Percentiles rank a stretch among this genome's conserved stretches.
Evolutionary conservation across 164 flowering plant genomes (phyloP).

Genomic region (Cinnamomum chago): DNA sequence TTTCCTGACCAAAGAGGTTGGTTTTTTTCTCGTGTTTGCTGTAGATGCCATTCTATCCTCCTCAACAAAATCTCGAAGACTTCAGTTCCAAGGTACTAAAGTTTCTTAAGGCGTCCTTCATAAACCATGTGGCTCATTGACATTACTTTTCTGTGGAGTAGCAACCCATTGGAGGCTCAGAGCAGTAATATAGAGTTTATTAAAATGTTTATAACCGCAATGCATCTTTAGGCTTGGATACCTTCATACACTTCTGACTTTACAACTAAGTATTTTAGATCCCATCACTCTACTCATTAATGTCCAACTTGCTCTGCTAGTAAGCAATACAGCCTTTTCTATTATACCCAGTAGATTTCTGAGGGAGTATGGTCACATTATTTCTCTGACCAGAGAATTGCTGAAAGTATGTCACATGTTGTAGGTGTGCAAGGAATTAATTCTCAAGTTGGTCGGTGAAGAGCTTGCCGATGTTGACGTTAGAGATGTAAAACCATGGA

Average conservation of each 20-base stretch:
- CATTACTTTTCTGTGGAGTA: no score
- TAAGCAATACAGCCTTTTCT: neutral
- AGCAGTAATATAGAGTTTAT: no score
- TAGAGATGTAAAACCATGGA: conserved; percentile 89
- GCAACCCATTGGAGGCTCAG: no score
- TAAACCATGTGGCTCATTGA: no score
- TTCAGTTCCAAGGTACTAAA: conserved; percentile 61
- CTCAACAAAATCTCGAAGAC: conserved; percentile 78
- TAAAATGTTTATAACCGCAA: no score
- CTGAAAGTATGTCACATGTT: conserved; percentile 17
- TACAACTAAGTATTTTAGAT: no score
- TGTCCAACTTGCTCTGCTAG: neutral
- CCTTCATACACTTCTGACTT: no score
- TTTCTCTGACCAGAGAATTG: neutral
- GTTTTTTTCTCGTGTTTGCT: conserved; percentile 8
- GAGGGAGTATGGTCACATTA: neutral
- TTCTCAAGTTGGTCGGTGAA: conserved; percentile 70
- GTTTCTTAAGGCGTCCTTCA: no score
- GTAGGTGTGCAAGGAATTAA: conserved; percentile 77
- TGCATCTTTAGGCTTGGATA: no score
- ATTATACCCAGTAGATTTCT: neutral
- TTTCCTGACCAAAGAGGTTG: conserved; percentile 4
- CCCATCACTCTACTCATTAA: no score
- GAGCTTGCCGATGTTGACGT: conserved; percentile 69
- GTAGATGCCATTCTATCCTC: conserved; percentile 92